Evolutionary conservation across 2,329 filamentous ascomycete species (phyloP).

Genomic region (Phialophora chinensis): DNA sequence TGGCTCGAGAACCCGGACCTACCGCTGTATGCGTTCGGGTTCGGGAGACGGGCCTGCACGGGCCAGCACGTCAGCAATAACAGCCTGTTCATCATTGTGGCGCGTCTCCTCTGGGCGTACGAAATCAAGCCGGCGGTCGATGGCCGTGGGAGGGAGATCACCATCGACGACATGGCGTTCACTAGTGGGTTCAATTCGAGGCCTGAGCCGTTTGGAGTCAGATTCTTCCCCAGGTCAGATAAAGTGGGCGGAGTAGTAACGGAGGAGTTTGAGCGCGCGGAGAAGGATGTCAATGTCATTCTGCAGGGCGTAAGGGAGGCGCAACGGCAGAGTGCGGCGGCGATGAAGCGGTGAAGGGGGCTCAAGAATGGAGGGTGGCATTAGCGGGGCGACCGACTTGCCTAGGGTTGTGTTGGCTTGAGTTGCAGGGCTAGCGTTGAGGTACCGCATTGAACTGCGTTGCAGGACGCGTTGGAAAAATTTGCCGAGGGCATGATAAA

Average conservation of each 20-base stretch:
- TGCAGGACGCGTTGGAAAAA: no score
- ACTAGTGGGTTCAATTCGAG: constrained; percentile 37
- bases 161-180: constrained; percentile 56
- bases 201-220: constrained; percentile 17
- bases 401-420: no score
- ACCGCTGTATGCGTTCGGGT: constrained; percentile 57
- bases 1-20: constrained; percentile 13
- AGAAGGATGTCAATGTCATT: constrained; percentile 12
- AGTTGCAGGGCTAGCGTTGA: no score
- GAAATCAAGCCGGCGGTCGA: neutral
- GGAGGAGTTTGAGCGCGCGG: neutral
- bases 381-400: no score
- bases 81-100: constrained; percentile 59
- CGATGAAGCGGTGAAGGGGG: neutral
- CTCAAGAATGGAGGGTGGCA: no score
- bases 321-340: constrained; percentile 1
- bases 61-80: constrained; percentile 43
- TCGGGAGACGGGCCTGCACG: constrained; percentile 54
- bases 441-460: no score
- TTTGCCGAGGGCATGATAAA: no score
- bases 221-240: constrained; percentile 27
- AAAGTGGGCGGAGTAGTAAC: constrained; percentile 24
- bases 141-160: constrained; percentile 45
- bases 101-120: constrained; percentile 49
- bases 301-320: neutral